Conservation (phyloP, 177 flowering plant species). For the Telopea speciosissima region DNA sequence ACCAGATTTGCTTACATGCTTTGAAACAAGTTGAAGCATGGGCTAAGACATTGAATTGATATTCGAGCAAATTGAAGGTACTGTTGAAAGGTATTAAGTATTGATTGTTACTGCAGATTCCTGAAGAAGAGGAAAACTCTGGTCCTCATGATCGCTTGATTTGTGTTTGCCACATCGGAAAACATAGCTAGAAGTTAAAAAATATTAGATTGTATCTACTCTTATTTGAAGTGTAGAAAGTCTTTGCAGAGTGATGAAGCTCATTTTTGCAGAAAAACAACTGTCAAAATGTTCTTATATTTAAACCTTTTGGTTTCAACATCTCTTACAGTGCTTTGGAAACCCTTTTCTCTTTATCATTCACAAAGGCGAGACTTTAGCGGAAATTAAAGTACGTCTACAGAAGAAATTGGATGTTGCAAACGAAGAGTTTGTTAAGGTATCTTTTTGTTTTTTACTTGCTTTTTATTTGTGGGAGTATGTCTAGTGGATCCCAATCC, state of each 20-base stretch:
- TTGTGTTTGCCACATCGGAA: constrained; percentile 80
- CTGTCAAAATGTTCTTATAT: not conserved
- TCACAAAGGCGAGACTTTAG: too few species aligned
- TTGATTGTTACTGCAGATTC: not conserved
- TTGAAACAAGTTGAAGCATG: too few species aligned
- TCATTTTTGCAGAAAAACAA: not conserved
- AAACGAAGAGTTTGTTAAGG: constrained; percentile 82
- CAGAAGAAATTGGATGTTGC: constrained; percentile 78
- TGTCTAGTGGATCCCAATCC: too few species aligned
- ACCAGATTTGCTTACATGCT: too few species aligned
- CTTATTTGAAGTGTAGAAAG: not conserved
- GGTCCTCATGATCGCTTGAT: constrained; percentile 80
- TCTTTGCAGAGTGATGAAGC: not conserved
- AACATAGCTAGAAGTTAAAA: constrained; percentile 64
- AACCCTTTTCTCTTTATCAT: too few species aligned
- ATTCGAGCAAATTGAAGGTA: not conserved
- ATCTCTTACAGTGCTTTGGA: too few species aligned
- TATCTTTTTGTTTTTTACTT: constrained; percentile 10
- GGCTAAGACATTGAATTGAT: not conserved
- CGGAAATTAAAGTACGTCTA: too few species aligned
- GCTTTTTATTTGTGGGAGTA: too few species aligned
- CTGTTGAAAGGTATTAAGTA: not conserved
- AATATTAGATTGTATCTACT: not conserved
- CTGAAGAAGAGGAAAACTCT: constrained; percentile 77
- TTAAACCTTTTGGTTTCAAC: too few species aligned